Evolutionary conservation across 495 filamentous ascomycete species (phyloP), one percentile per base, ranked within the genome.

Genomic region (Penicillium malachiteum): DNA sequence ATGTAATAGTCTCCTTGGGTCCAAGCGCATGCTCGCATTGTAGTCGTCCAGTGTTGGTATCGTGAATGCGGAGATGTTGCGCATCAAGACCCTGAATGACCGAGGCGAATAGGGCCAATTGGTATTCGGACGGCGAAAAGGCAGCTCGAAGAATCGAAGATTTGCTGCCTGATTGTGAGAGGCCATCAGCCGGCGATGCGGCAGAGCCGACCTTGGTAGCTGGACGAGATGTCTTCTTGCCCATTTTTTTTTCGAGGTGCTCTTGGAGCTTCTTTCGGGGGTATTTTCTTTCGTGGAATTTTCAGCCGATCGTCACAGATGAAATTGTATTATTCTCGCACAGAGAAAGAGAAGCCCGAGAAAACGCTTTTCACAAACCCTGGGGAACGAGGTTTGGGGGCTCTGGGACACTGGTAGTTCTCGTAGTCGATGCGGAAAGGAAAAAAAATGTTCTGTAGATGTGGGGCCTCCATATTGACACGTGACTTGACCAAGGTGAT

Each of bases 31-130:
- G 72, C 66, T 85, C 82, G 52, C 81, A 83, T 52, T 78, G 79
- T 60, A 85, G 72, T 16, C 77, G 76, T 39, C 79, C 80, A 31
- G 81, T 84, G 50, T 63, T 75, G 14, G 79, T 82, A 58, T 84
- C 81, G 67, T 85, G 82, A 48, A 85, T 79, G 37, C 82, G 77
- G 26, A 85, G 71, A 55, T 82, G 79, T 56, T 84, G 80, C 30
- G 76, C 77, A 71, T 81, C 82, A 17, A 85, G 74, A 5, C 80
- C 81, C 54, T 83, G 81, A 50, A 84, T 81, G 32, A 82, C 75
- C 17, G 82, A 85, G 16, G 82, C 82, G 64, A 84, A 85, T 11
- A 84, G 72, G 10, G 81, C 73, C 58, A 84, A 73, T 69, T 81
- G 78, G 35, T 79, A 83, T 38, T 73, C 69, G 6, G 80, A 77